These are phyloP conservation scores for Kodamaea sp. DNA, from an alignment of 1,139 yeast species.

Conservation along the genomic window DNA sequence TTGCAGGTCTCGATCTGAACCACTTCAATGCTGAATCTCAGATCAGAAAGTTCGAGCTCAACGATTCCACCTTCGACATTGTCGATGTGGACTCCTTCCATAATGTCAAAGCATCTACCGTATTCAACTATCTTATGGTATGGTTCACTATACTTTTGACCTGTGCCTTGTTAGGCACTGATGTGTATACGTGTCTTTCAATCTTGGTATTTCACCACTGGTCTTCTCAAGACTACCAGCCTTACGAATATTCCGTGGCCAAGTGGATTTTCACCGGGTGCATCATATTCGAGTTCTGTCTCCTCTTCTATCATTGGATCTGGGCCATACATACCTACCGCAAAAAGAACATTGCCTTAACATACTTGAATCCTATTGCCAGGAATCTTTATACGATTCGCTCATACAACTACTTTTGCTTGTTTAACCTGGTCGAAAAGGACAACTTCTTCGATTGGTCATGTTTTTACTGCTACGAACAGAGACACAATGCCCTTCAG, in stretches of 20 bases:
- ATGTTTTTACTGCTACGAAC: slow-evolving; percentile 66
- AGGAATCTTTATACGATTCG: slow-evolving; percentile 56
- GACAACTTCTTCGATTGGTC: slow-evolving; percentile 69
- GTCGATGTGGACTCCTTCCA: slow-evolving; percentile 50
- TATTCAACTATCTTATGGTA: slow-evolving; percentile 54
- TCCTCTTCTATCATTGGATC: slow-evolving; percentile 58
- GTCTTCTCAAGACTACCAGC: slow-evolving; percentile 59
- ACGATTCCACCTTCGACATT: slow-evolving; percentile 45
- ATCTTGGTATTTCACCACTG: slow-evolving; percentile 76
- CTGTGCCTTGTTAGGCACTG: slow-evolving; percentile 64
- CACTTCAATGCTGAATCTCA: slow-evolving; percentile 18
- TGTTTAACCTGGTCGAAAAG: slow-evolving; percentile 67
- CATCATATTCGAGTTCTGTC: slow-evolving; percentile 68
- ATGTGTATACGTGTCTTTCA: slow-evolving; percentile 77
- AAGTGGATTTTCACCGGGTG: slow-evolving; percentile 87
- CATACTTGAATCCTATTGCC: slow-evolving; percentile 69
- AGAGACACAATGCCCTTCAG: slow-evolving; percentile 64
- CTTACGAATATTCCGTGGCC: slow-evolving; percentile 58
- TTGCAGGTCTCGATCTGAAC: background rate
- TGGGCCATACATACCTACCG: slow-evolving; percentile 61
- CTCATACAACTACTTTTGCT: slow-evolving; percentile 67
- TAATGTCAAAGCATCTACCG: slow-evolving; percentile 53
- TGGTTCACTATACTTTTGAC: slow-evolving; percentile 55
- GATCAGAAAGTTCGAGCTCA: slow-evolving; percentile 35
- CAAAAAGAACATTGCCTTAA: slow-evolving; percentile 66